A percentile compares a stretch with the other conserved stretches of the same genome.
Conservation (phyloP, 352 stramenopile species). For the Phytopythium ostracodes region DNA sequence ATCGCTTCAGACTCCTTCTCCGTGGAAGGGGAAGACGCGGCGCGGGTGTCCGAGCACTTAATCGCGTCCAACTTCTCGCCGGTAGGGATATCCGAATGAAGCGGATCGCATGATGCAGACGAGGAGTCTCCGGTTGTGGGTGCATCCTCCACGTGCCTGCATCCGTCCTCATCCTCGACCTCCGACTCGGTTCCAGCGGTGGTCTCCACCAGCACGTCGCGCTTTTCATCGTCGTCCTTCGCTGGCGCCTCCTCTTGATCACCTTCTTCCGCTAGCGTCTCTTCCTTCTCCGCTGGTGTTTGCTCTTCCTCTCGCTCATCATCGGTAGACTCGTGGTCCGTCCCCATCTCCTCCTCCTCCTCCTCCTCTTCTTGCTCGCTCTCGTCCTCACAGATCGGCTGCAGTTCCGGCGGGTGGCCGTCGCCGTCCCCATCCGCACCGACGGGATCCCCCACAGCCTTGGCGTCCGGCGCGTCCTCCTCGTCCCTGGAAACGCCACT, state of each 20-base stretch:
- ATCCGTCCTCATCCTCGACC: not conserved
- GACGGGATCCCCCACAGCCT: not conserved
- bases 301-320: not conserved
- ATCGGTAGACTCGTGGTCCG: conserved; percentile 5
- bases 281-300: not conserved
- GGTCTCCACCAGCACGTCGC: not conserved
- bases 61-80: not conserved
- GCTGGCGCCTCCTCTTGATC: not conserved
- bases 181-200: not conserved
- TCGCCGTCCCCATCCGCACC: not conserved
- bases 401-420: not conserved
- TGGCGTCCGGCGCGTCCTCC: not conserved
- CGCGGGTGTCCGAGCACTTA: not conserved
- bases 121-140: not conserved
- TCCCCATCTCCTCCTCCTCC: not conserved
- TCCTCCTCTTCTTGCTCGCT: conserved; percentile 2
- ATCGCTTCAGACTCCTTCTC: not conserved
- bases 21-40: not conserved
- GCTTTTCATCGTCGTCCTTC: not conserved
- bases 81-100: not conserved
- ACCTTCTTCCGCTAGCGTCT: not conserved
- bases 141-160: not conserved
- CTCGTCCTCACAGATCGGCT: not conserved
- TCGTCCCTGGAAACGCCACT: not conserved
- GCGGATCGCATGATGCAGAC: not conserved